phyloP scores from a whole-genome alignment of 1,284 basidiomycete genomes.

The Tausonia pullulans region DNA sequence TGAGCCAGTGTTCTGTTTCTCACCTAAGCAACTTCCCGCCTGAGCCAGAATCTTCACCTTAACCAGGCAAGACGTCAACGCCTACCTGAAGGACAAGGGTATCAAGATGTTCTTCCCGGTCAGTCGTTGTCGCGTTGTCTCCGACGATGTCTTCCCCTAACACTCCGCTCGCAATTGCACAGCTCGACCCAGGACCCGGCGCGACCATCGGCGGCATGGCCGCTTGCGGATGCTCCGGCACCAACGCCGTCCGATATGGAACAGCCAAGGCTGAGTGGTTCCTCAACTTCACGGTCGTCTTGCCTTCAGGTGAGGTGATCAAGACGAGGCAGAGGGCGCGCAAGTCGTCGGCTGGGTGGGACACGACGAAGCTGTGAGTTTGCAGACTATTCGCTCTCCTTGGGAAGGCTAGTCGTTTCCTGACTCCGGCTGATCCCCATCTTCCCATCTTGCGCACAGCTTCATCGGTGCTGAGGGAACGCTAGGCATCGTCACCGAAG shows the following conservation, averaged over 20 bases:
- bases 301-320: slow-evolving; percentile 86
- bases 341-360: slow-evolving; percentile 17
- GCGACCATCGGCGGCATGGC: slow-evolving; percentile 83
- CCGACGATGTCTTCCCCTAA: slow-evolving; percentile 2
- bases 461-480: slow-evolving; percentile 95
- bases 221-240: slow-evolving; percentile 36
- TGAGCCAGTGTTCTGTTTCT: too few species aligned
- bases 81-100: slow-evolving; percentile 53
- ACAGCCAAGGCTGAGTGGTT: slow-evolving; percentile 78
- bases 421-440: slow-evolving; percentile 56
- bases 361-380: slow-evolving; percentile 20
- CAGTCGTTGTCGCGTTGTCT: slow-evolving; percentile 24
- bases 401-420: background rate
- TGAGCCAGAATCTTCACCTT: too few species aligned
- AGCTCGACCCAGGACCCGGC: slow-evolving; percentile 56
- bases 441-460: slow-evolving; percentile 63
- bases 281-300: slow-evolving; percentile 70
- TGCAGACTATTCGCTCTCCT: background rate
- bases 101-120: slow-evolving; percentile 75
- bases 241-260: slow-evolving; percentile 79
- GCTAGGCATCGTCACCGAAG: slow-evolving; percentile 82
- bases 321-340: slow-evolving; percentile 75
- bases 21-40: too few species aligned
- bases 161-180: background rate
- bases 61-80: slow-evolving; percentile 63